Base-by-base conservation (phyloP, 1,139 yeast genomes). In the Nadsonia starkeyi-henricii region DNA sequence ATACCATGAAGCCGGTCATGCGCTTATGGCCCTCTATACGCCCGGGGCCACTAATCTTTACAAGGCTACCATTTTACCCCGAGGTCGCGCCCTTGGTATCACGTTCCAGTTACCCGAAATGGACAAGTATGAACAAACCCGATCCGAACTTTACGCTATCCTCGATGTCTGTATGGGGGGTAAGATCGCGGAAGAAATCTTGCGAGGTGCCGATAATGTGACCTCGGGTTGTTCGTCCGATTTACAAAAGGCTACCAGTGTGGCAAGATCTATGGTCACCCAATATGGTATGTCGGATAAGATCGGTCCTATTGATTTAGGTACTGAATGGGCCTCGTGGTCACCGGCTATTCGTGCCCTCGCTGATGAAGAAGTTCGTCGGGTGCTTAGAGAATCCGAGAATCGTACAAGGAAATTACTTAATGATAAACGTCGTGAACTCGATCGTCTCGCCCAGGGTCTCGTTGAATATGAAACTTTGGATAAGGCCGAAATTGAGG, bases 101-200 rank as follows among this genome's bases (percentile, higher is more conserved):
- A 91, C 98, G 1, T 91, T 89, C 75, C 97, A 89, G 69, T 75
- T 91, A 54, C 98, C 98, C 3, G 98, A 93, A 64, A 88, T 89
- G 94, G 99, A 91, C 67, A 89, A 93, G 70, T 91, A 85, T 52
- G 97, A 91, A 61, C 83, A 85, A 68, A 85, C 96, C 43, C 84
- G 78, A 63, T 78, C 75, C 54, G 98, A 91, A 68, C 85, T 96
- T 62, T 73, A 83, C 55, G 96, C 98, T 0, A 73, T 95, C 55
- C 69, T 91, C 56, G 98, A 91, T 64, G 98, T 91, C 47, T 88
- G 96, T 64, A 91, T 91, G 98, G 99, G 98, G 53, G 99, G 99
- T 53, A 89, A 89, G 65, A 81, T 89, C 53, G 98, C 98, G 36
- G 99, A 91, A 70, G 96, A 89, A 64, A 72, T 86, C 73, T 74